Percentiles rank a stretch among this genome's conserved stretches.
phyloP scores from a whole-genome alignment of 306 rosid species.

The Cucumis cinereus region DNA sequence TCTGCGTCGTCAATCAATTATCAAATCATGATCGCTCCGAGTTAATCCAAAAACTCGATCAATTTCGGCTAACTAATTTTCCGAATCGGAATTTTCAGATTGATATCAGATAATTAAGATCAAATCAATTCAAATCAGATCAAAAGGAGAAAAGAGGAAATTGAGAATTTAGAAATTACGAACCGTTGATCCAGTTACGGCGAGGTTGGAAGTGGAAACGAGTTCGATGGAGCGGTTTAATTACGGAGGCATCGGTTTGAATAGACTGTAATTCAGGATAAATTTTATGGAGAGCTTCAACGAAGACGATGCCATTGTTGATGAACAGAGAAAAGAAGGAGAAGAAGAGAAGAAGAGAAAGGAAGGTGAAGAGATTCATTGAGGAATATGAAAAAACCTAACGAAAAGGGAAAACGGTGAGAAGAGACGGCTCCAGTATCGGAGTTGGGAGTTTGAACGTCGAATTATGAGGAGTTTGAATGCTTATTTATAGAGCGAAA shows the following conservation, averaged over 20 bases:
- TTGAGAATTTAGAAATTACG: background rate
- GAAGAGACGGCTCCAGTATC: background rate
- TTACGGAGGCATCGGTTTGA: background rate
- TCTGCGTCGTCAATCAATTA: background rate
- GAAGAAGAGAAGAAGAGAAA: slow-evolving; percentile 9
- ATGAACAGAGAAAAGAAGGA: slow-evolving; percentile 11
- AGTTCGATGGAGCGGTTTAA: slow-evolving; percentile 34
- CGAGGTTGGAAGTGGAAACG: slow-evolving; percentile 72
- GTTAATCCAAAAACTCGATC: background rate
- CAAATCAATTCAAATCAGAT: background rate
- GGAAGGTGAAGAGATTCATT: slow-evolving; percentile 15
- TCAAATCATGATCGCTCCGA: background rate
- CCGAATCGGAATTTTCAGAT: background rate
- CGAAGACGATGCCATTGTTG: slow-evolving; percentile 26
- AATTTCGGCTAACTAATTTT: background rate
- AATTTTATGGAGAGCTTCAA: slow-evolving; percentile 32
- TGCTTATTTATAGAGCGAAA: background rate
- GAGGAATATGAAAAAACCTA: background rate
- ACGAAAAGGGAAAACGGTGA: background rate
- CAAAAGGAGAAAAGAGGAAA: background rate
- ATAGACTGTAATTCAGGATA: slow-evolving; percentile 33
- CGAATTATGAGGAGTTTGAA: background rate
- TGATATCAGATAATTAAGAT: background rate
- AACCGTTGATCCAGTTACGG: slow-evolving; percentile 75
- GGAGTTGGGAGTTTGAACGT: background rate